Evolutionary conservation across 2,329 filamentous ascomycete species (phyloP).

Genomic region (Torrubiella hemipterigena): DNA sequence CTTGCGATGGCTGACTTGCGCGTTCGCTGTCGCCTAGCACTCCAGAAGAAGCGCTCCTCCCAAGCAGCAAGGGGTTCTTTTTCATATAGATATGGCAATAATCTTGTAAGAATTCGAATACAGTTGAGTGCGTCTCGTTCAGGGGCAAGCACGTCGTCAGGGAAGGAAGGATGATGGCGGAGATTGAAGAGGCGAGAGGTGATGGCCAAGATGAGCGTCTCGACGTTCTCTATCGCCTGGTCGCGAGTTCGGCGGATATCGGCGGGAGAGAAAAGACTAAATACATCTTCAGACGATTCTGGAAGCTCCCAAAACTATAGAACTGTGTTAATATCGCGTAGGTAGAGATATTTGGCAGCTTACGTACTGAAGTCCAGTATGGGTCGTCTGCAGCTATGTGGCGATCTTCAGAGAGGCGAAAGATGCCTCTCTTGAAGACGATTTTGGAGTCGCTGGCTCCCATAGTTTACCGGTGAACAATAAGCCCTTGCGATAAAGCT

Average conservation of each 20-base stretch:
- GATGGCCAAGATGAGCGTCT: conserved; percentile 74
- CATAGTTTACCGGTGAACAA: too few relatives aligned
- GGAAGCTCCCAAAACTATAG: conserved; percentile 96
- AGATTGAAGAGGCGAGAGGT: conserved; percentile 73
- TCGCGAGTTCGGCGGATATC: conserved; percentile 85
- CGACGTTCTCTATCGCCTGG: conserved; percentile 72
- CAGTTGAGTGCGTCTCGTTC: conserved; percentile 91
- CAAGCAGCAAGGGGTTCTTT: conserved; percentile 69
- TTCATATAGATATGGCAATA: conserved; percentile 89
- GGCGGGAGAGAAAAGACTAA: conserved; percentile 82
- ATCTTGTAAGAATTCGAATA: conserved; percentile 75
- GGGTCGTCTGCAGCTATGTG: conserved; percentile 77
- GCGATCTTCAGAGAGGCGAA: conserved; percentile 84
- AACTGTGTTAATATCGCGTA: too few relatives aligned
- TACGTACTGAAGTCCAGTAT: conserved; percentile 85
- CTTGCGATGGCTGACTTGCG: conserved; percentile 52
- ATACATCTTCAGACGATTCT: conserved; percentile 90
- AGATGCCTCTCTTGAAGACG: conserved; percentile 97
- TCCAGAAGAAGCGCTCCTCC: conserved; percentile 95
- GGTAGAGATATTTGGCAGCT: too few relatives aligned
- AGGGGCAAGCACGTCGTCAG: conserved; percentile 71
- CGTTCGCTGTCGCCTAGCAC: conserved; percentile 57
- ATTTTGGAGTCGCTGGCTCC: conserved; percentile 98
- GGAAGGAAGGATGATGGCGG: conserved; percentile 83
- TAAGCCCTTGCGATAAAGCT: too few relatives aligned